Conservation (phyloP, 352 stramenopile genomes). For the Blastocystis sp. region DNA sequence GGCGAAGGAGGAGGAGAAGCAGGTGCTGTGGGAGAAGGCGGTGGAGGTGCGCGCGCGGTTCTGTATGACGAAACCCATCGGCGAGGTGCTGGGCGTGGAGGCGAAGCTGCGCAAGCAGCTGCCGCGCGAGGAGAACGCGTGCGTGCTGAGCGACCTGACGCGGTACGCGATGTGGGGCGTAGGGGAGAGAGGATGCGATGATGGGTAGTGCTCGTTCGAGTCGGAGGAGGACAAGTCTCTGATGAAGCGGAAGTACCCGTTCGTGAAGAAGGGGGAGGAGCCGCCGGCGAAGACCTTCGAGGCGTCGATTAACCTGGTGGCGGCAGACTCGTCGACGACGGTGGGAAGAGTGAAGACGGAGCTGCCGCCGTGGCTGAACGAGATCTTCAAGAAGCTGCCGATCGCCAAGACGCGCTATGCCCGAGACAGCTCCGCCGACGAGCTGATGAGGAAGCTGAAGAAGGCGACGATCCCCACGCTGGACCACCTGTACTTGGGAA, state of each 20-base stretch:
- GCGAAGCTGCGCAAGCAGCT: background rate
- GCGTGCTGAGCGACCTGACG: constrained; percentile 3
- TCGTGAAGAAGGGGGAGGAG: constrained; percentile 24
- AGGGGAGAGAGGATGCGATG: background rate
- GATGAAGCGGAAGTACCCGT: constrained; percentile 51
- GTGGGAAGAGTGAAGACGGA: background rate
- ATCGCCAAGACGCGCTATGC: constrained; percentile 23
- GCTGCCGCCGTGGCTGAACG: constrained; percentile 24
- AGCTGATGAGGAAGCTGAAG: constrained; percentile 18
- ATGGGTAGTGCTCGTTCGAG: background rate
- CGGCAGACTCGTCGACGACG: background rate
- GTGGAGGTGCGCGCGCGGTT: constrained; percentile 43
- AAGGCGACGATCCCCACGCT: constrained; percentile 18
- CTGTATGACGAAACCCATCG: background rate
- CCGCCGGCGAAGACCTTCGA: background rate
- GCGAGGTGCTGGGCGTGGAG: constrained; percentile 29
- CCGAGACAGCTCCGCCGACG: background rate
- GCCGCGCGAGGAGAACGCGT: constrained; percentile 14
- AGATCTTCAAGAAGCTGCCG: constrained; percentile 42
- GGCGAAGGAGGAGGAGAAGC: constrained; percentile 18
- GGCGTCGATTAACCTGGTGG: background rate
- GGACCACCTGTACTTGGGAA: background rate
- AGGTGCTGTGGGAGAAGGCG: constrained; percentile 31
- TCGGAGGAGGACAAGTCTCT: constrained; percentile 21
- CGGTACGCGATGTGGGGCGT: constrained; percentile 53